Base-by-base conservation (phyloP, 768 basidiomycete genomes). In the Arthromyces matolae region DNA sequence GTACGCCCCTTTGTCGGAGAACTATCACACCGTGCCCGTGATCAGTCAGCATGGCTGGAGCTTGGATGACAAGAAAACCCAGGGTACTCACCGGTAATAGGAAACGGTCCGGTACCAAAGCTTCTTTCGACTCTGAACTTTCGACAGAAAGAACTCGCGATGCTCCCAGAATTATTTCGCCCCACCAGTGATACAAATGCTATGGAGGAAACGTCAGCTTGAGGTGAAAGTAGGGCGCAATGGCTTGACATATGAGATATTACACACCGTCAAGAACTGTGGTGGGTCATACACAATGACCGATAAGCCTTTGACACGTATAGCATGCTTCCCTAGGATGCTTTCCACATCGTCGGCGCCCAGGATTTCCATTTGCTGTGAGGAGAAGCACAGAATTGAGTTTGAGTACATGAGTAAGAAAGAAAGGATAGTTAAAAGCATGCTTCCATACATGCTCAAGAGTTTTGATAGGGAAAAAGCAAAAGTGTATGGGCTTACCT, bases 161-260 rank as follows among this genome's bases (percentile, higher is more conserved):
- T 22, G 66, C 60, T 2, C 73, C 73, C 1, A 75, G 60, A 10
- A 77, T 67, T 29, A 74, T 62, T 52, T 75, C 73, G 3, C 73
- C 75, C 67, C 72, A 75, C 70, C 70, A 73, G 41, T 75, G 73
- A 47, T 75, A 73, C 50, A 65, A 70, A 54, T 75, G 73, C 74
- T 77, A 41, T 28, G 23, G 18, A 39, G 18, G 13, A 23, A 22
- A 20, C 13, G 33, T 57, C 40, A 49, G 25, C 16, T 1, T 32
- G 22, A 20, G 14, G 6, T 31, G 3, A 27, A 25, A 23, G 10
- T 25, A 43, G 13, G 20, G 22, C 36, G 18, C 18, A 24, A 39
- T 23, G 3, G 27, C n/a, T n/a, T 13, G 20, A 22, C 24, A 19
- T 20, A 27, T 47, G 45, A 31, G 27, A 10, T 24, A 38, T 10